Percentiles rank a stretch among this genome's conserved stretches.
phyloP scores from a whole-genome alignment of 163 green algal species.

The Chlamydomonas reinhardtii region DNA sequence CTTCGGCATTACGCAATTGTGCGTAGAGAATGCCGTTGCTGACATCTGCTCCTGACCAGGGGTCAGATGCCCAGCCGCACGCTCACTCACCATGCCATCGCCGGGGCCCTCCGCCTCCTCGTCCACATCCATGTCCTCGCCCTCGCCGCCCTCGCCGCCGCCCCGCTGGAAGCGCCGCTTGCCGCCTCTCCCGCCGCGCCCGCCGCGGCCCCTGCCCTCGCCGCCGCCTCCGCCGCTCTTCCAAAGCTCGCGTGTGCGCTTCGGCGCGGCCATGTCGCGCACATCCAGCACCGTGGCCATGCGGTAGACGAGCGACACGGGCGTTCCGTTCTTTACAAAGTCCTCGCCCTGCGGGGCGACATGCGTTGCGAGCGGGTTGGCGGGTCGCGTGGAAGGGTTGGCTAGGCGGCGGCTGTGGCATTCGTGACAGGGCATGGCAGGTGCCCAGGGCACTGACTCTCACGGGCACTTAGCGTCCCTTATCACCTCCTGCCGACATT shows the following conservation, averaged over 20 bases:
- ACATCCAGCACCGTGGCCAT: slow-evolving; percentile 68
- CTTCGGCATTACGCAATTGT: too few relatives aligned
- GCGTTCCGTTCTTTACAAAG: slow-evolving; percentile 72
- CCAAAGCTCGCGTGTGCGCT: slow-evolving; percentile 45
- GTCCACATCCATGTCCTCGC: slow-evolving; percentile 36
- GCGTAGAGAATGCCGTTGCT: too few relatives aligned
- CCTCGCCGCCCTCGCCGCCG: neutral
- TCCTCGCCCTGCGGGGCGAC: slow-evolving; percentile 57
- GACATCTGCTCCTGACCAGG: too few relatives aligned
- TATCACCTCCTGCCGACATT: too few relatives aligned
- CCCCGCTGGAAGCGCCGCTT: slow-evolving; percentile 19
- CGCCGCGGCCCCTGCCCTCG: neutral
- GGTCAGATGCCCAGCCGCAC: too few relatives aligned
- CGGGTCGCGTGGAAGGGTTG: slow-evolving; percentile 67
- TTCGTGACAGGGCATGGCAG: too few relatives aligned
- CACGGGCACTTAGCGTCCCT: too few relatives aligned
- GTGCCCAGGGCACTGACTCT: too few relatives aligned
- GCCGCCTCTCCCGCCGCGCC: neutral
- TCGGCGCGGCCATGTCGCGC: slow-evolving; percentile 32
- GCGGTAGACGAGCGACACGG: slow-evolving; percentile 77
- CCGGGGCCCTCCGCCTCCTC: neutral
- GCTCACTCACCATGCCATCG: neutral
- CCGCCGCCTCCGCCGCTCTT: slow-evolving; percentile 4
- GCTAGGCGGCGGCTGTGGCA: too few relatives aligned
- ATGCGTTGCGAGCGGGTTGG: neutral